Evolutionary conservation across 805 yeast species (phyloP).

Genomic region (Teunomyces cretensis): DNA sequence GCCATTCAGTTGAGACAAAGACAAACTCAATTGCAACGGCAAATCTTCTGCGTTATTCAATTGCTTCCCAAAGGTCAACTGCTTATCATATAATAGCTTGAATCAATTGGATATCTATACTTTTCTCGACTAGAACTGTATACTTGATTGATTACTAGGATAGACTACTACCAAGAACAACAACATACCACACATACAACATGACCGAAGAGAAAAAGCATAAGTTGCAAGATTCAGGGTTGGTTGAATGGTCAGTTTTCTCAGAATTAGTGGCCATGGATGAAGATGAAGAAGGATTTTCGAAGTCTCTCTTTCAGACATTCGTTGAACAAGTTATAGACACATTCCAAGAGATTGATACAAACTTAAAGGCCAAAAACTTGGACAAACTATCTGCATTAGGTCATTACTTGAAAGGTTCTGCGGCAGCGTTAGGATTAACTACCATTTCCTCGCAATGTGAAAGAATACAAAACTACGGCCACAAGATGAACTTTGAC

Average conservation of each 20-base stretch:
- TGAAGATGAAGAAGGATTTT: slow-evolving; percentile 92
- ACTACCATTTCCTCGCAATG: slow-evolving; percentile 81
- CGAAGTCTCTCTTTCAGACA: slow-evolving; percentile 71
- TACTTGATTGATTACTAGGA: neutral
- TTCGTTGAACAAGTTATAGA: slow-evolving; percentile 87
- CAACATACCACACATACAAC: neutral
- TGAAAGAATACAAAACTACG: slow-evolving; percentile 91
- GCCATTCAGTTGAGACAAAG: neutral
- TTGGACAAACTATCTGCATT: slow-evolving; percentile 64
- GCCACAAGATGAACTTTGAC: slow-evolving; percentile 50
- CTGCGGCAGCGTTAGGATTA: slow-evolving; percentile 91
- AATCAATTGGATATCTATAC: neutral
- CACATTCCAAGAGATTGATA: slow-evolving; percentile 72
- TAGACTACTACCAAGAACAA: neutral
- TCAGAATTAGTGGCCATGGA: slow-evolving; percentile 92
- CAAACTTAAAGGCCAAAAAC: slow-evolving; percentile 45
- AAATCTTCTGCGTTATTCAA: neutral
- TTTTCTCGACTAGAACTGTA: too few relatives aligned
- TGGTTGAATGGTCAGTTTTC: slow-evolving; percentile 86
- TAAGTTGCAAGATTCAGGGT: slow-evolving; percentile 50
- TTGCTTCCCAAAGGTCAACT: neutral
- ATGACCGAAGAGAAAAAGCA: slow-evolving; percentile 16
- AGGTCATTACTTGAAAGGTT: slow-evolving; percentile 94
- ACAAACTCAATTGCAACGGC: neutral
- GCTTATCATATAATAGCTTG: neutral